Conservation (phyloP, 208 protist genomes). For the Acanthamoeba lenticulata region DNA sequence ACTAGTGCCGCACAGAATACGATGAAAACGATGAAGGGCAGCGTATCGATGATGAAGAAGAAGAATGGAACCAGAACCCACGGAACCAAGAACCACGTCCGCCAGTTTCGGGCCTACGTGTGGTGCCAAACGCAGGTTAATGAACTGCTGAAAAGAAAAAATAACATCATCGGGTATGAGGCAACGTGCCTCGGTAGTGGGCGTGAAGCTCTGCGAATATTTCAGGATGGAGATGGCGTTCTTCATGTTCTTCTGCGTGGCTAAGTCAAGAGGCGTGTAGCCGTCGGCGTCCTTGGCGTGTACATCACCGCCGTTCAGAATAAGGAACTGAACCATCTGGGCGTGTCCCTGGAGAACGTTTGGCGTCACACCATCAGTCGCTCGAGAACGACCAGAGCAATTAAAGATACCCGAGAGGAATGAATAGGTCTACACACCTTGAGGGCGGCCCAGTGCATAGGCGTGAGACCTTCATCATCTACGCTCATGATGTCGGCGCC, state of each 20-base stretch:
- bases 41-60: background rate
- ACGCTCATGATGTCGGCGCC: constrained; percentile 21
- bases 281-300: background rate
- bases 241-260: constrained; percentile 35
- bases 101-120: background rate
- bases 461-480: constrained; percentile 46
- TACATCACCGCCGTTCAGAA: background rate
- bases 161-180: no score
- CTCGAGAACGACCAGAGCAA: background rate
- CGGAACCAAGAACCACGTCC: background rate
- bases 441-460: constrained; percentile 25
- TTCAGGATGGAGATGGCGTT: background rate
- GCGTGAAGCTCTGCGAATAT: background rate
- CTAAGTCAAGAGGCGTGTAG: background rate
- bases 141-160: no score
- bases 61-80: background rate
- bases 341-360: background rate
- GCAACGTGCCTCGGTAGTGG: background rate
- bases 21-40: background rate
- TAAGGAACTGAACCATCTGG: background rate
- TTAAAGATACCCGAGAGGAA: background rate
- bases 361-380: background rate
- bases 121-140: no score
- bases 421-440: background rate
- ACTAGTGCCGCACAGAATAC: background rate